Percentiles rank a stretch among this genome's conserved stretches.
Conservation (phyloP, 805 yeast species). For the Saccharomycopsis amapae region DNA sequence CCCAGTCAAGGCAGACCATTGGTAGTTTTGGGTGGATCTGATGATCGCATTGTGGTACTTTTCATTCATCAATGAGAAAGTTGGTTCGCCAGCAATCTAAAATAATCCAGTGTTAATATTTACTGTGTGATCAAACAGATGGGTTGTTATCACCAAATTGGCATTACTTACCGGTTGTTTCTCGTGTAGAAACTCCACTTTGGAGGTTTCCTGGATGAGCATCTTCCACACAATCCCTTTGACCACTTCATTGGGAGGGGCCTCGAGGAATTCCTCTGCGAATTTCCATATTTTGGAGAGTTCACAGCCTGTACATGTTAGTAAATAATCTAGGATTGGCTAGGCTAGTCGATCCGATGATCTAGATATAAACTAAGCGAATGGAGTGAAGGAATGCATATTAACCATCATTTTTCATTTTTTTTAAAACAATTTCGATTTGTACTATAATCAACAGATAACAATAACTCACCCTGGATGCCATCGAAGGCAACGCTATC, state of each 20-base stretch:
- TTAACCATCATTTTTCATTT: not conserved
- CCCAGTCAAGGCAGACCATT: conserved; percentile 10
- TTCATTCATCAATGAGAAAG: not conserved
- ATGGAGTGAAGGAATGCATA: no score
- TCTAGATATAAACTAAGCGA: no score
- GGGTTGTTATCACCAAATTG: no score
- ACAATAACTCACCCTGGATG: conserved; percentile 2
- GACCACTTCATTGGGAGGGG: not conserved
- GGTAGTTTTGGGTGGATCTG: not conserved
- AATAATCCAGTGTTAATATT: no score
- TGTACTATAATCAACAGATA: not conserved
- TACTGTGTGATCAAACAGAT: no score
- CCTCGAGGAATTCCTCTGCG: not conserved
- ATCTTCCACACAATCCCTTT: conserved; percentile 7
- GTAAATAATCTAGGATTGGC: not conserved
- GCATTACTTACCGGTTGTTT: not conserved
- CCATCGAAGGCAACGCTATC: conserved; percentile 8
- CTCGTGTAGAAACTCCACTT: conserved; percentile 1
- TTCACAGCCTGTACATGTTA: conserved; percentile 1
- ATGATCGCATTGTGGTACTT: not conserved
- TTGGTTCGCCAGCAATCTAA: no score
- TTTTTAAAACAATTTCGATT: no score
- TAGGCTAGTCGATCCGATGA: no score
- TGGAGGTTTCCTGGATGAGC: conserved; percentile 3
- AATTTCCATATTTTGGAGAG: conserved; percentile 7